A percentile compares a stretch with the other conserved stretches of the same genome.
Conservation (phyloP, 164 flowering plant species). For the Santalum album region DNA sequence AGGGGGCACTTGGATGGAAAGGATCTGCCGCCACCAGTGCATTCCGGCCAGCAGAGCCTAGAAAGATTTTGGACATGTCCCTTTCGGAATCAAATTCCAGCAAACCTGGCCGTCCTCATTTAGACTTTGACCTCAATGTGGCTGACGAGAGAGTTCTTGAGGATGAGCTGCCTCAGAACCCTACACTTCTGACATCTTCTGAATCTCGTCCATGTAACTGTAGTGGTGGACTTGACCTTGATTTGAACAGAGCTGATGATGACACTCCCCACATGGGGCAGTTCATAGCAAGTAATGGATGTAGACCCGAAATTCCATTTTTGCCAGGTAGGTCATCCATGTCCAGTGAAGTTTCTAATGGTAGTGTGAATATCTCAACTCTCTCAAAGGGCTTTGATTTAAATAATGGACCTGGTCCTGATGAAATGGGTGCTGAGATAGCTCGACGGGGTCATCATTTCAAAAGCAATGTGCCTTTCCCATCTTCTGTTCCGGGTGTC, state of each 20-base stretch:
- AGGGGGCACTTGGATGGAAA: conserved; percentile 3
- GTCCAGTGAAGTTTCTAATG: background rate
- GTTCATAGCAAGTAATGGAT: background rate
- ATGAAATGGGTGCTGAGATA: background rate
- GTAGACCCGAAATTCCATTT: background rate
- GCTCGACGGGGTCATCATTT: background rate
- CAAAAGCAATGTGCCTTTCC: background rate
- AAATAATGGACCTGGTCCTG: conserved; percentile 4
- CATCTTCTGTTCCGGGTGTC: background rate
- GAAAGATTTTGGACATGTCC: background rate
- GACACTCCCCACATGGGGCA: background rate
- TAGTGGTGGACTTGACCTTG: conserved; percentile 1
- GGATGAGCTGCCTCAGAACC: background rate
- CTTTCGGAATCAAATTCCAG: background rate
- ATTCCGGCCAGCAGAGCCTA: conserved; percentile 2
- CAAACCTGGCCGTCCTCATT: background rate
- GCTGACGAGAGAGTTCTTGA: background rate
- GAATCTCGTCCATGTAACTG: background rate
- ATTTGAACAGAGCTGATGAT: conserved; percentile 2
- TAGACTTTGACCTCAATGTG: background rate
- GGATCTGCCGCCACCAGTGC: conserved; percentile 6
- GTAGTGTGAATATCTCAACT: background rate
- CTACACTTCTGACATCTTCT: background rate
- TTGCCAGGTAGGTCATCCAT: background rate
- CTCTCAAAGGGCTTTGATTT: conserved; percentile 1